Conservation (phyloP, 192 early-diverging fungal species). For the Phycomyces blakesleeanus region DNA sequence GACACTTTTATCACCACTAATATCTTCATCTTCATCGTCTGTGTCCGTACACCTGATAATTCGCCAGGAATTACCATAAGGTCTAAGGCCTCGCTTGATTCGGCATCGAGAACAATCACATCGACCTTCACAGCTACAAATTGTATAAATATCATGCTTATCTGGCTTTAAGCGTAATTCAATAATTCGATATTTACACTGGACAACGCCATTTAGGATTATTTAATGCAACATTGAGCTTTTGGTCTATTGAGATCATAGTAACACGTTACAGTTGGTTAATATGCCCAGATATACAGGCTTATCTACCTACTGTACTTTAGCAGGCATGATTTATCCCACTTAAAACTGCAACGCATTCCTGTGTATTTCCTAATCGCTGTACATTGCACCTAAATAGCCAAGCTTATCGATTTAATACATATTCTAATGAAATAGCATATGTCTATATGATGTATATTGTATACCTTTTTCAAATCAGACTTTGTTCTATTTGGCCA, state of each 20-base stretch:
- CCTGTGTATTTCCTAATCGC: neutral
- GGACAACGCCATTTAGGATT: neutral
- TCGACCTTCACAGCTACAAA: neutral
- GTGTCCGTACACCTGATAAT: neutral
- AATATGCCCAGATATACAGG: neutral
- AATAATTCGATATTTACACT: neutral
- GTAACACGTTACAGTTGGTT: neutral
- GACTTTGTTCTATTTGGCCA: neutral
- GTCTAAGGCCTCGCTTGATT: neutral
- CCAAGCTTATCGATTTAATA: neutral
- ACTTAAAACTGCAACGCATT: neutral
- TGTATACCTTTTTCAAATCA: neutral
- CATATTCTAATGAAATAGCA: neutral
- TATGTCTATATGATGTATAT: neutral
- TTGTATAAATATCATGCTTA: neutral
- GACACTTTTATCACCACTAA: neutral
- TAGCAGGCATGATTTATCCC: neutral
- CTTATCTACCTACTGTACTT: neutral
- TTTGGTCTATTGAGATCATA: neutral
- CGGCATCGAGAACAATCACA: constrained; percentile 1
- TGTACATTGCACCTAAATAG: neutral
- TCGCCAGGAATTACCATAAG: neutral
- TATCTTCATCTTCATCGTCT: neutral
- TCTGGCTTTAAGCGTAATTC: neutral
- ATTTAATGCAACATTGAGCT: neutral